Conservation (phyloP, 208 protist species). For the Wallacemonas sp. region DNA sequence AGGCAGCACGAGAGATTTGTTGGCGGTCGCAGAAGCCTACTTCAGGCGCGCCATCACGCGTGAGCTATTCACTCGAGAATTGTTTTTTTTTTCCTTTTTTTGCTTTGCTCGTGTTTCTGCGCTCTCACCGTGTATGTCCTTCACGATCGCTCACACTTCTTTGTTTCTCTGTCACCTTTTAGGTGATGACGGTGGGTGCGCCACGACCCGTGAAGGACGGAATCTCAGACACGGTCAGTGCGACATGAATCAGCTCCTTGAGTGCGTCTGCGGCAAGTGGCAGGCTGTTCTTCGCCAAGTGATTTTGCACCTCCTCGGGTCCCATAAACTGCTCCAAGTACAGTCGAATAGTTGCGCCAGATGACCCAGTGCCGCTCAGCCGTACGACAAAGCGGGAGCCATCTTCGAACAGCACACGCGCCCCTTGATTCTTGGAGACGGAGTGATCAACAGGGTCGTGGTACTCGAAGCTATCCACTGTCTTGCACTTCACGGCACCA, state of each 20-base stretch:
- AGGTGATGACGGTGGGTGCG: constrained; percentile 97
- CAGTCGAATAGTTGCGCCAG: constrained; percentile 96
- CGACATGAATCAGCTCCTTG: constrained; percentile 82
- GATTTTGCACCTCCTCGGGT: constrained; percentile 33
- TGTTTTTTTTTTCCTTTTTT: constrained; percentile 16
- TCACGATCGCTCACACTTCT: too few relatives aligned
- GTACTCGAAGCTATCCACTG: constrained; percentile 97
- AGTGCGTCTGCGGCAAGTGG: constrained; percentile 62
- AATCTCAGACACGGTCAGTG: constrained; percentile 85
- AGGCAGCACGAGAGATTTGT: too few relatives aligned
- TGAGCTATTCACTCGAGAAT: too few relatives aligned
- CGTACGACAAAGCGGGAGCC: constrained; percentile 96
- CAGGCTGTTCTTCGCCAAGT: constrained; percentile 44
- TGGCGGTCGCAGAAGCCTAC: too few relatives aligned
- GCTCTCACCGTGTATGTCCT: too few relatives aligned
- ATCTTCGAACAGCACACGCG: constrained; percentile 95
- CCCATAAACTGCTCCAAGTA: constrained; percentile 97
- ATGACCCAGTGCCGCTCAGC: constrained; percentile 94
- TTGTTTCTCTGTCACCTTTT: constrained; percentile 17
- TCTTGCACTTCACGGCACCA: constrained; percentile 38
- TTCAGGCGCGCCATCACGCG: too few relatives aligned
- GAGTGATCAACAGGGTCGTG: constrained; percentile 94
- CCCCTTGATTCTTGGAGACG: constrained; percentile 89
- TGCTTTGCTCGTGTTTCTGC: not conserved
- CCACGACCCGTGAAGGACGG: constrained; percentile 87